Conservation (phyloP, 331 rosid genomes). For the Rosa hybrid region DNA sequence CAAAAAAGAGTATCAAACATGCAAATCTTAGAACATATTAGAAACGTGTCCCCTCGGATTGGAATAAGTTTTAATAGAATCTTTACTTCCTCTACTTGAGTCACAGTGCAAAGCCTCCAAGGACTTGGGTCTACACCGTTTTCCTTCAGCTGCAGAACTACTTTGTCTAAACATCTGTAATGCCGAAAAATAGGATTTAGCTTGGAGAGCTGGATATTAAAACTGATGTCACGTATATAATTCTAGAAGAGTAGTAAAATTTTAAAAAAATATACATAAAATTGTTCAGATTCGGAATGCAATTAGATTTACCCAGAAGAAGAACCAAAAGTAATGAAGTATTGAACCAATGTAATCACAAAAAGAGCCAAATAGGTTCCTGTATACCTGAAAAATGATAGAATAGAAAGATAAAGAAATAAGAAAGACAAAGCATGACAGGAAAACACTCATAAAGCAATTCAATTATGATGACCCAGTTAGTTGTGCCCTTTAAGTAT, state of each 20-base stretch:
- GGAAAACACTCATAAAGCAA: too few species aligned
- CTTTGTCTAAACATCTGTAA: slow-evolving; percentile 79
- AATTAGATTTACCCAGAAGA: too few species aligned
- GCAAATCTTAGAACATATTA: too few species aligned
- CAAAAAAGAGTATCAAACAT: too few species aligned
- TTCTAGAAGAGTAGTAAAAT: not conserved
- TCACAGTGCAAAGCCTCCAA: slow-evolving; percentile 89
- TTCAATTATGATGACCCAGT: too few species aligned
- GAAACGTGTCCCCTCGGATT: slow-evolving; percentile 23
- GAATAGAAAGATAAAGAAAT: too few species aligned
- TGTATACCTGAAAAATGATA: too few species aligned
- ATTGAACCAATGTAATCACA: too few species aligned
- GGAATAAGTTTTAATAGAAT: slow-evolving; percentile 68
- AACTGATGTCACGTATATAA: not conserved
- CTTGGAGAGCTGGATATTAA: not conserved
- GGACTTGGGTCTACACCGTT: slow-evolving; percentile 60
- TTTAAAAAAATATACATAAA: slow-evolving; percentile 47
- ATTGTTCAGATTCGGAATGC: slow-evolving; percentile 27
- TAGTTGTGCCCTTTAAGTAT: too few species aligned
- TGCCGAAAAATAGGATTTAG: not conserved
- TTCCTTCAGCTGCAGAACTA: slow-evolving; percentile 77
- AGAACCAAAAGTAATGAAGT: too few species aligned
- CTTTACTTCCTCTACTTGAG: slow-evolving; percentile 95
- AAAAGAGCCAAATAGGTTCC: too few species aligned
- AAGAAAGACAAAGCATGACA: too few species aligned